phyloP scores from a whole-genome alignment of 441 rosid species.

The Populus trichocarpa region DNA sequence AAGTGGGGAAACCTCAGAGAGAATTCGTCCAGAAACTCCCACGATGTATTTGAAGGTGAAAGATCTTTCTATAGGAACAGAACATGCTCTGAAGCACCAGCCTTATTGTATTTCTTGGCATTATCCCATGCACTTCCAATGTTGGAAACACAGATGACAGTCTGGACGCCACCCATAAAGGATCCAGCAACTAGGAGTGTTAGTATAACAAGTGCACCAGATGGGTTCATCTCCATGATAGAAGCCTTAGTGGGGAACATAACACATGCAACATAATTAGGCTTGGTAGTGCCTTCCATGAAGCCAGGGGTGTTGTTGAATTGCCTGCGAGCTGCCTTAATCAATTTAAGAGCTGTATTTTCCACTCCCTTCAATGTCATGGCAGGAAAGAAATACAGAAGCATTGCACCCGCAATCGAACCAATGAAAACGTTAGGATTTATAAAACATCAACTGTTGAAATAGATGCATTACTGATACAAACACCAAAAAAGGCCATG shows the following conservation, averaged over 20 bases:
- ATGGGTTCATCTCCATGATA: conserved; percentile 65
- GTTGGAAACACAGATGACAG: conserved; percentile 62
- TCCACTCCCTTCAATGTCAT: conserved; percentile 81
- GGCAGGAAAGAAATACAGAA: conserved; percentile 69
- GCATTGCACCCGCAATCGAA: conserved; percentile 65
- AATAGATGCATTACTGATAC: conserved; percentile 59
- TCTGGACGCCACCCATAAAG: conserved; percentile 64
- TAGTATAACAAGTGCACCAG: conserved; percentile 34
- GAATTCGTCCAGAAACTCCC: too few species aligned
- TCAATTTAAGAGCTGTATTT: conserved; percentile 73
- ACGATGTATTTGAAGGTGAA: too few species aligned
- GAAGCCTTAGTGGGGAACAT: conserved; percentile 69
- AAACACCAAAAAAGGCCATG: conserved; percentile 63
- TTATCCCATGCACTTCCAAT: conserved; percentile 67
- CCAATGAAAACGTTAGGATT: conserved; percentile 66
- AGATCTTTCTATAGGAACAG: too few species aligned
- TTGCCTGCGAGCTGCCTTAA: conserved; percentile 64
- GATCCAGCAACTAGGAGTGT: conserved; percentile 52
- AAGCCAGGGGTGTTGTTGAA: conserved; percentile 65
- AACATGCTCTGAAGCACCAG: conserved; percentile 61
- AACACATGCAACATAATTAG: conserved; percentile 67
- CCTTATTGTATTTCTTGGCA: conserved; percentile 70
- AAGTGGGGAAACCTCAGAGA: too few species aligned
- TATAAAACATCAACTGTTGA: conserved; percentile 48
- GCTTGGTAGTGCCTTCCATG: conserved; percentile 56